Base-by-base conservation (phyloP, 345 rosid species). In the Syzygium aromaticum region DNA sequence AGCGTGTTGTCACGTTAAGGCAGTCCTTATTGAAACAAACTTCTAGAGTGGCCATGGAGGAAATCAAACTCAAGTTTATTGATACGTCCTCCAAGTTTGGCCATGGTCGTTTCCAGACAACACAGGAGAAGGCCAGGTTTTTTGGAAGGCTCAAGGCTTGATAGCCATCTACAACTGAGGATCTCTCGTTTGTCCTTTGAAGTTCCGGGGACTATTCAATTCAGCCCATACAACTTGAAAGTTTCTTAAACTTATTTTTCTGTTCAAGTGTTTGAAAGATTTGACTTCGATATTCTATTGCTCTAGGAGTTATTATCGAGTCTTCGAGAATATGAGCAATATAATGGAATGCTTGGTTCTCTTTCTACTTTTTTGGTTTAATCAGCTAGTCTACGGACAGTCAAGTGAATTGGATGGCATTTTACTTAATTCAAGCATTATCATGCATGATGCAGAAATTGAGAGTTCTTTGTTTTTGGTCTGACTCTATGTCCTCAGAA, bases 1-100 rank as follows among this genome's bases (percentile, higher is more conserved):
- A 97, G 93, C 94, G 99, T 43, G 98, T 97, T 38, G 97, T 96
- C 85, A 96, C 98, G 1, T 89, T 97, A 89, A 93, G 98, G 88
- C 98, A 93, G 90, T 91, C 98, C 11, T 84, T 95, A 87, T 63
- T 93, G 89, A 92, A 91, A 64, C 98, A 96, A 90, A 96, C 98
- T 19, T 95, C 99, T 5, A 91, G 98, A 77, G 52, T 94, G 51
- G 98, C 98, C 52, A 17, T 90, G 86, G 99, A 95, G 93, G 95
- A 90, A 80, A 94, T 96, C 86, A 97, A 90, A 28, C 88, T 96
- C 52, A 97, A 95, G 97, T 96, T 97, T 86, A 90, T 97, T 2
- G 98, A 97, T 84, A 87, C 93, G 43, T 91, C 97, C 43, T 94
- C 99, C 78, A 95, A 93, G 59, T 77, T 86, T 27, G 98, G 98